These are phyloP conservation scores for Wickerhamomyces bovis DNA, from an alignment of 805 yeast genomes.

Conservation along the genomic window DNA sequence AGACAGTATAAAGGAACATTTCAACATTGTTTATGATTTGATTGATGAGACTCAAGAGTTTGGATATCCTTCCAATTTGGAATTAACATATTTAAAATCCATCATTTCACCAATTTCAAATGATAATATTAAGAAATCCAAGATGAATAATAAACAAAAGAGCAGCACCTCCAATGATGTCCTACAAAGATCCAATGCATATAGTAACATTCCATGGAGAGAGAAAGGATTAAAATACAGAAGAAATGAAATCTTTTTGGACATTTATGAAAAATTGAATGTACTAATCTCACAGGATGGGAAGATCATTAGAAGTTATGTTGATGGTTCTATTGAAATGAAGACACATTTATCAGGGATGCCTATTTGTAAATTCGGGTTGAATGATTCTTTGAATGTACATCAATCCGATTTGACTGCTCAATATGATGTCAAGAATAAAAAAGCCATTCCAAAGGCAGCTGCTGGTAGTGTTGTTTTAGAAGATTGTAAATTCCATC, in stretches of 20 bases:
- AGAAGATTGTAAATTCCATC: constrained; percentile 81
- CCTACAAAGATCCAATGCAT: not conserved
- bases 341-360: constrained; percentile 71
- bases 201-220: constrained; percentile 52
- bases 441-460: constrained; percentile 31
- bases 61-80: constrained; percentile 72
- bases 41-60: constrained; percentile 71
- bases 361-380: constrained; percentile 79
- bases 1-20: constrained; percentile 53
- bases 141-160: not conserved
- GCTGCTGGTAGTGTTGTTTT: constrained; percentile 47
- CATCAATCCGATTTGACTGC: constrained; percentile 18
- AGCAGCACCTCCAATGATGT: not conserved
- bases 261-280: constrained; percentile 70
- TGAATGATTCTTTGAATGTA: constrained; percentile 47
- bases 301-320: constrained; percentile 57
- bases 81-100: constrained; percentile 35
- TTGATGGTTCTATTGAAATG: constrained; percentile 70
- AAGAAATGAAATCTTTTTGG: constrained; percentile 72
- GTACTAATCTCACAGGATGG: constrained; percentile 63
- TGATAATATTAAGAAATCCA: not conserved
- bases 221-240: constrained; percentile 65
- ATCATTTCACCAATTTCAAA: constrained; percentile 26
- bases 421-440: constrained; percentile 25
- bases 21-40: constrained; percentile 65